These are phyloP conservation scores for Xerocomellus amylosporus DNA, from an alignment of 768 basidiomycete species.

Conservation along the genomic window DNA sequence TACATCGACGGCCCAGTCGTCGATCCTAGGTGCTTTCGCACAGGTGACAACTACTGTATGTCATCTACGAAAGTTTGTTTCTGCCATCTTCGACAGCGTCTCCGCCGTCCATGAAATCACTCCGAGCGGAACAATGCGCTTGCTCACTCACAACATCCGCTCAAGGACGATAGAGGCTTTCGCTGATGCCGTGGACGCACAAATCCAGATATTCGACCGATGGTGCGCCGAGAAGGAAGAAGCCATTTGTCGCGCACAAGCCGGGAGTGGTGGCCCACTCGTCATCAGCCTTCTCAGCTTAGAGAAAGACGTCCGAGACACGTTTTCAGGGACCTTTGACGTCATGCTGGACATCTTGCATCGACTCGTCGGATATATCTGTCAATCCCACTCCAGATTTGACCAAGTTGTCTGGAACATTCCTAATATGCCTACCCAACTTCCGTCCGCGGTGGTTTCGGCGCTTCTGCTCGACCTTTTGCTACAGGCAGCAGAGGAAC, in stretches of 20 bases:
- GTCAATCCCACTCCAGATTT: conserved; percentile 27
- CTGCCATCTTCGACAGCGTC: conserved; percentile 42
- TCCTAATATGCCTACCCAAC: conserved; percentile 36
- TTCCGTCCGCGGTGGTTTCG: conserved; percentile 52
- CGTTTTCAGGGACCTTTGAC: conserved; percentile 56
- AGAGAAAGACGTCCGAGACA: conserved; percentile 55
- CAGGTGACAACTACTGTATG: conserved; percentile 57
- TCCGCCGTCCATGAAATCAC: conserved; percentile 15
- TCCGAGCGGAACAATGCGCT: conserved; percentile 19
- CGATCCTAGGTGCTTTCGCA: conserved; percentile 60
- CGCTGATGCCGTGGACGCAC: conserved; percentile 65
- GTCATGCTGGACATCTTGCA: conserved; percentile 52
- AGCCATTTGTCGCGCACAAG: conserved; percentile 56
- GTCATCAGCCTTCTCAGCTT: conserved; percentile 66
- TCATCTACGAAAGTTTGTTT: conserved; percentile 61
- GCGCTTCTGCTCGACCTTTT: conserved; percentile 62
- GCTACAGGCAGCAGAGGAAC: conserved; percentile 53
- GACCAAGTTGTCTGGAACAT: conserved; percentile 40
- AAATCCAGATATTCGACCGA: conserved; percentile 54
- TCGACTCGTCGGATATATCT: conserved; percentile 29
- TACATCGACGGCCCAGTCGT: conserved; percentile 62
- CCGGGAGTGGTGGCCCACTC: conserved; percentile 40
- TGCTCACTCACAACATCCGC: conserved; percentile 24
- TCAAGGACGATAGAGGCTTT: conserved; percentile 79
- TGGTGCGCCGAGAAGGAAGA: conserved; percentile 76